A percentile compares a stretch with the other conserved stretches of the same genome.
These are phyloP conservation scores for Xenosphaeropsis pyriputrescens DNA, from an alignment of 2,329 filamentous ascomycete species.

Conservation along the genomic window DNA sequence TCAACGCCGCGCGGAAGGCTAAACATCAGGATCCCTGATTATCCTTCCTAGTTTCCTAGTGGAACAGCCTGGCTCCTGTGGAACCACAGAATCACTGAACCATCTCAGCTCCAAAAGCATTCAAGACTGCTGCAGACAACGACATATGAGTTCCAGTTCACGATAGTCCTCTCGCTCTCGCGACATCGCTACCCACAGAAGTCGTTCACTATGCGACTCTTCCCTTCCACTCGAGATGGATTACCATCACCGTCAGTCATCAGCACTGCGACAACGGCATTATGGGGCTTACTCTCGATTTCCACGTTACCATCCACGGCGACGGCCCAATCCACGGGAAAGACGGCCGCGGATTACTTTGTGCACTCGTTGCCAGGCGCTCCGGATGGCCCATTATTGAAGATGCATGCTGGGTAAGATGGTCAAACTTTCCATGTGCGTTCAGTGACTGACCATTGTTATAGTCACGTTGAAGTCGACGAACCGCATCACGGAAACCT, in stretches of 20 bases:
- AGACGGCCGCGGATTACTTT: constrained; percentile 75
- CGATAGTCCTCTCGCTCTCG: background rate
- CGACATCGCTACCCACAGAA: background rate
- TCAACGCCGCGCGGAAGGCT: background rate
- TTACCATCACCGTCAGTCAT: constrained; percentile 2
- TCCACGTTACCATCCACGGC: constrained; percentile 24
- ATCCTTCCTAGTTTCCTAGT: background rate
- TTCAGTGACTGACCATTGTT: constrained; percentile 6
- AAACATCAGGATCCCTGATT: background rate
- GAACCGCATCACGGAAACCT: constrained; percentile 79
- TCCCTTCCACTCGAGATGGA: constrained; percentile 4
- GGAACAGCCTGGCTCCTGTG: background rate
- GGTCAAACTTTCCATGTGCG: constrained; percentile 1
- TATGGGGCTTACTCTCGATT: constrained; percentile 24
- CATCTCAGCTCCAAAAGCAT: background rate
- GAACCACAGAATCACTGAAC: background rate
- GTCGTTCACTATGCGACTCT: constrained; percentile 13
- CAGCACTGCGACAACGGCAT: constrained; percentile 6
- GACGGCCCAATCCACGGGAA: constrained; percentile 23
- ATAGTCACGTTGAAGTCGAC: constrained; percentile 80
- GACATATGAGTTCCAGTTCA: background rate
- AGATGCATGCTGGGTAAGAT: constrained; percentile 95
- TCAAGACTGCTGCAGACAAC: background rate
- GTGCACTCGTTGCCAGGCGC: constrained; percentile 74
- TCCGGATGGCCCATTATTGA: constrained; percentile 62